These are phyloP conservation scores for Davidsoniella australis DNA, from an alignment of 2,329 filamentous ascomycete genomes.

Conservation along the genomic window DNA sequence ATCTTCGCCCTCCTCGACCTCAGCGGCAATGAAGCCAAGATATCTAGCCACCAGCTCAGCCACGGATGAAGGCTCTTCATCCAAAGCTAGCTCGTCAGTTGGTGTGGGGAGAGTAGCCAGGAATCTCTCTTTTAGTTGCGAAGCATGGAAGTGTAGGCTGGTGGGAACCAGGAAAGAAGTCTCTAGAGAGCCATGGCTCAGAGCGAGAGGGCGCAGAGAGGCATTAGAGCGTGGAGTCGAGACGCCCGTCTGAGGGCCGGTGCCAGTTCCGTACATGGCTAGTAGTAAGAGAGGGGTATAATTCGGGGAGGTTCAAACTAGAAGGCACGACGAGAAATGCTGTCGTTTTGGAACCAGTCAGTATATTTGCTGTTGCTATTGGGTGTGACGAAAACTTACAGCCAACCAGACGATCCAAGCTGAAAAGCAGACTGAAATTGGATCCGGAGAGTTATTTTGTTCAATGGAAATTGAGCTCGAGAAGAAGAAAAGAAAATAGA, in stretches of 20 bases:
- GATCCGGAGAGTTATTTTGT: neutral
- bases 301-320: neutral
- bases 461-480: neutral
- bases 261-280: slow-evolving; percentile 73
- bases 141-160: slow-evolving; percentile 86
- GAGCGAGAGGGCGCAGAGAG: slow-evolving; percentile 77
- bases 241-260: slow-evolving; percentile 83
- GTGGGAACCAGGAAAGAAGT: slow-evolving; percentile 92
- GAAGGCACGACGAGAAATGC: neutral
- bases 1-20: slow-evolving; percentile 87
- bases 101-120: slow-evolving; percentile 67
- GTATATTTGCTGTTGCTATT: no score
- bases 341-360: neutral
- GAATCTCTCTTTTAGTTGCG: slow-evolving; percentile 86
- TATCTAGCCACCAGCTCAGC: slow-evolving; percentile 86
- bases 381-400: neutral
- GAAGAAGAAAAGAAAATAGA: neutral
- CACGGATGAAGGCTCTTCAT: slow-evolving; percentile 96
- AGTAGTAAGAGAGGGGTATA: slow-evolving; percentile 15
- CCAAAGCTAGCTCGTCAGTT: slow-evolving; percentile 92
- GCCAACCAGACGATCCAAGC: neutral
- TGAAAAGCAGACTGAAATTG: neutral
- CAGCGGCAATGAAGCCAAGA: slow-evolving; percentile 72
- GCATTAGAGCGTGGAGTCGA: slow-evolving; percentile 89
- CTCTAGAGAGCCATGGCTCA: slow-evolving; percentile 88